Base-by-base conservation (phyloP, 1,139 yeast genomes). In the Schwanniomyces etchellsii region DNA sequence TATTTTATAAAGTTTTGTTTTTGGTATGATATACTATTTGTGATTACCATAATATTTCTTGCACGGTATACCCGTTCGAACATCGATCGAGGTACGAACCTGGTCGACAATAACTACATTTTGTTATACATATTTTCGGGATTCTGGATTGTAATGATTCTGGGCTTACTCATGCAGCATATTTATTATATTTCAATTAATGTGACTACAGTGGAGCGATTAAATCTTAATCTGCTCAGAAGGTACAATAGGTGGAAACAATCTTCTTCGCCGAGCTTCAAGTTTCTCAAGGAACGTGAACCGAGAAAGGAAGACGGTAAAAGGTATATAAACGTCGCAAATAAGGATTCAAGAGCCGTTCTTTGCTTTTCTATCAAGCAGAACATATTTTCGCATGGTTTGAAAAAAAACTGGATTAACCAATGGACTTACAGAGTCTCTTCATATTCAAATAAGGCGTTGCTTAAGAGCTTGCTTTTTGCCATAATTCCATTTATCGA, bases 1-100 rank as follows among this genome's bases (percentile, higher is more conserved):
- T 52, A 56, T 13, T 81, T 81, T 39, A 33, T 74, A n/a, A 70
- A 70, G 37, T 77, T 68, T 42, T 45, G 67, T 25, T 29, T 59
- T 5, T 58, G 60, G 50, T 58, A 63, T 27, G 44, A 55, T 21
- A 12, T 44, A 1, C 54, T 55, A 32, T 65, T 68, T 38, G 56
- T 40, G 18, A 50, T 45, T 36, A 50, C 42, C 16, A 38, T 48
- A 35, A 44, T 52, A 26, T 68, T 37, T 43, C 47, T 41, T 31
- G 47, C 45, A 32, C 51, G 38, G 15, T 55, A 45, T 40, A 60
- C 68, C 20, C 46, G 48, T 20, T 38, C 48, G 5, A 53, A 52
- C 22, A 35, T 46, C 6, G 30, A 31, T 1, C 36, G 55, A 15
- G 51, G 52, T 5, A 42, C 45, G 1, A 45, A 46, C 17, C 44